These are phyloP conservation scores for Ogataea nitratoaversa DNA, from an alignment of 805 yeast genomes.

Conservation along the genomic window DNA sequence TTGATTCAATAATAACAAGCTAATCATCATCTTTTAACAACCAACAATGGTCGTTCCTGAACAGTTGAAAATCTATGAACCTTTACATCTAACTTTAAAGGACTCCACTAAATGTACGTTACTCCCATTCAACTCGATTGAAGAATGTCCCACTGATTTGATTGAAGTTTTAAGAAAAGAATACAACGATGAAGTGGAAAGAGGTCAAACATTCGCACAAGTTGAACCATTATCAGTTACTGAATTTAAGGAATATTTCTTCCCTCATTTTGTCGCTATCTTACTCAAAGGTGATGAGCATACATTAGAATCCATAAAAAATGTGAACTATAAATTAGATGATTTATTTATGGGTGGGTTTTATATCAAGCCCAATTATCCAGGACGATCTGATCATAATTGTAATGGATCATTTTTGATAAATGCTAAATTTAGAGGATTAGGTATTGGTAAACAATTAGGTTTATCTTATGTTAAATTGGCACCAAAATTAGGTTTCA, in stretches of 20 bases:
- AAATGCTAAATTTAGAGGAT: conserved; percentile 52
- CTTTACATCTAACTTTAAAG: conserved; percentile 20
- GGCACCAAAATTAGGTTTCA: conserved; percentile 79
- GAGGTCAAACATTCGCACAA: conserved; percentile 76
- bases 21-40: too few relatives aligned
- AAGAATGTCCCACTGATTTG: conserved; percentile 48
- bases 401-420: conserved; percentile 89
- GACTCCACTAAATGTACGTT: conserved; percentile 41
- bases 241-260: conserved; percentile 64
- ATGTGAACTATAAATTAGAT: conserved; percentile 38
- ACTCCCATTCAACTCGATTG: conserved; percentile 49
- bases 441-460: conserved; percentile 57
- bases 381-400: conserved; percentile 78
- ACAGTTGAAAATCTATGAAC: conserved; percentile 5
- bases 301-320: conserved; percentile 12
- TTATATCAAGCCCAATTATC: conserved; percentile 82
- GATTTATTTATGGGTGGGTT: conserved; percentile 62
- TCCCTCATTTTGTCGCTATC: conserved; percentile 60
- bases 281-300: conserved; percentile 41
- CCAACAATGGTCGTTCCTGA: conserved; percentile 8
- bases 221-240: conserved; percentile 36
- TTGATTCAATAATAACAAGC: too few relatives aligned
- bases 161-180: conserved; percentile 42
- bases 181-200: conserved; percentile 63
- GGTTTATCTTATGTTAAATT: conserved; percentile 63